These are phyloP conservation scores for Coemansia sp. DNA, from an alignment of 192 early-diverging fungal species.

Conservation along the genomic window DNA sequence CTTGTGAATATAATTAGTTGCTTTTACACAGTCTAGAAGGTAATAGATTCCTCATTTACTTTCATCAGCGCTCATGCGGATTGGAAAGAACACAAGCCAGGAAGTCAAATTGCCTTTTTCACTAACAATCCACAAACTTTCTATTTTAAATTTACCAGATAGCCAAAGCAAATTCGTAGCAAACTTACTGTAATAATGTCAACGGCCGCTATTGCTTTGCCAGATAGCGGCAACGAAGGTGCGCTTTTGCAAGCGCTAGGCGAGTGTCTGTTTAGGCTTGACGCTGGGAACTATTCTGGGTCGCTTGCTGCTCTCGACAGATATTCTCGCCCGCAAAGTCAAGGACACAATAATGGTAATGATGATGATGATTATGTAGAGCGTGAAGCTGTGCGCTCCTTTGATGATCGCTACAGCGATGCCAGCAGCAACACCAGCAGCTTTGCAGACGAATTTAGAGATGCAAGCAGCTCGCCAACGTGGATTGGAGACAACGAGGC, in stretches of 20 bases:
- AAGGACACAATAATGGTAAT: no score
- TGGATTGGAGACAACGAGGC: slow-evolving; percentile 20
- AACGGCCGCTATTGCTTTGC: not conserved
- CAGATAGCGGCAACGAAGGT: not conserved
- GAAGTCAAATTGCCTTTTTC: not conserved
- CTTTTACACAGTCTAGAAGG: no score
- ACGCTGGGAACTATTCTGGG: slow-evolving; percentile 31
- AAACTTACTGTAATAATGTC: not conserved
- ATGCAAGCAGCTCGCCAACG: slow-evolving; percentile 45
- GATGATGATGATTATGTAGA: not conserved
- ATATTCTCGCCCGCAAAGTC: slow-evolving; percentile 2
- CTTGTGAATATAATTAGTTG: no score
- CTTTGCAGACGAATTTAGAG: slow-evolving; percentile 41
- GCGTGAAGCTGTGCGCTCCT: not conserved
- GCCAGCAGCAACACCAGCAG: slow-evolving; percentile 38
- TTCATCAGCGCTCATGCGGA: no score
- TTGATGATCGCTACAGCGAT: slow-evolving; percentile 18
- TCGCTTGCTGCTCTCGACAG: slow-evolving; percentile 32
- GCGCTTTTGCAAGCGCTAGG: slow-evolving; percentile 32
- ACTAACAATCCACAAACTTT: not conserved
- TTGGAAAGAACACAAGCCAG: no score
- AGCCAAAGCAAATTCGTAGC: not conserved
- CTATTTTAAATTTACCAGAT: not conserved
- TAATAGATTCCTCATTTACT: no score
- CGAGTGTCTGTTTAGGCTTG: slow-evolving; percentile 39